Conservation (phyloP, 2,329 filamentous ascomycete genomes). For the Pestalotiopsis sp. region DNA sequence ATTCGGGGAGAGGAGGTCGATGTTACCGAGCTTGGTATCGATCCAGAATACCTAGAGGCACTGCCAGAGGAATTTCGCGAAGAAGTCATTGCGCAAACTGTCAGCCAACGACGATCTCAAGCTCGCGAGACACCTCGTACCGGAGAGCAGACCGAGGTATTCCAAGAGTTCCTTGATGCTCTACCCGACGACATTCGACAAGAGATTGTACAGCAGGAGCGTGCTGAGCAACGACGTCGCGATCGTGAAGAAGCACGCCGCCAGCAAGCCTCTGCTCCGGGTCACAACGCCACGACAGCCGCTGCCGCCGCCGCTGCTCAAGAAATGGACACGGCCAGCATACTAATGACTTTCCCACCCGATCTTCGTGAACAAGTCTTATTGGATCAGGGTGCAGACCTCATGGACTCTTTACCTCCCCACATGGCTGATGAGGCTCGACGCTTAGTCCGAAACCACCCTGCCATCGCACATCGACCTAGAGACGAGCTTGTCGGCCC, state of each 20-base stretch:
- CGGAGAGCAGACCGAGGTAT: constrained; percentile 80
- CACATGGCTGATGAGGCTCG: constrained; percentile 86
- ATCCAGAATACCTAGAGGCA: constrained; percentile 92
- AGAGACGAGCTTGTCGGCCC: constrained; percentile 37
- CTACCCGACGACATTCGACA: constrained; percentile 86
- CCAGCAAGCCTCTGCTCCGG: constrained; percentile 53
- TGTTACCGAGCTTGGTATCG: constrained; percentile 92
- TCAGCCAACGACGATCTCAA: constrained; percentile 79
- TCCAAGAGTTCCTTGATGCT: constrained; percentile 90
- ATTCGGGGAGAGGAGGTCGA: constrained; percentile 87
- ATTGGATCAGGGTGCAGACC: constrained; percentile 86
- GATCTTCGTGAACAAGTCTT: constrained; percentile 82
- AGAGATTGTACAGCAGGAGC: constrained; percentile 89
- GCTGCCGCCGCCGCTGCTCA: constrained; percentile 49
- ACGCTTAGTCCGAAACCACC: constrained; percentile 53
- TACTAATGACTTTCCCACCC: constrained; percentile 86
- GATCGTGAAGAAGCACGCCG: constrained; percentile 81
- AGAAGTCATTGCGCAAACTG: constrained; percentile 90
- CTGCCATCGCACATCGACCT: constrained; percentile 33
- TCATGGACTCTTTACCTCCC: constrained; percentile 79
- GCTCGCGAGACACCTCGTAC: constrained; percentile 67
- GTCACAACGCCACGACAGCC: constrained; percentile 47
- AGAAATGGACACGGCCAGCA: constrained; percentile 92
- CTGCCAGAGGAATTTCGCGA: constrained; percentile 95
- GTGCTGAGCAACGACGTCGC: constrained; percentile 81